These are phyloP conservation scores for Fusarium sp. DNA, from an alignment of 2,329 filamentous ascomycete genomes.

Conservation along the genomic window DNA sequence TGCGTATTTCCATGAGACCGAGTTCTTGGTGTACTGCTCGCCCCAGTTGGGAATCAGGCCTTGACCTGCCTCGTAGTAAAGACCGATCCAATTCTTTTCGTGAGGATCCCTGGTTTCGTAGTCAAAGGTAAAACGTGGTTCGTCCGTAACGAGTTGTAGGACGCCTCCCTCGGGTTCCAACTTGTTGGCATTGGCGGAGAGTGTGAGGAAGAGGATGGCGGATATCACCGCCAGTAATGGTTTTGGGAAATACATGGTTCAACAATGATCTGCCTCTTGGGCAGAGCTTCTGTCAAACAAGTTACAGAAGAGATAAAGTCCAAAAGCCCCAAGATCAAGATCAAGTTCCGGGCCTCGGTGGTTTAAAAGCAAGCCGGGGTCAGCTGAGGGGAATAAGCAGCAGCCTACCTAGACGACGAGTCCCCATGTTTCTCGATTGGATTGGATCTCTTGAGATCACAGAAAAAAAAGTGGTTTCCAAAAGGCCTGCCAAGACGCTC, in stretches of 20 bases:
- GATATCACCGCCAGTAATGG: background rate
- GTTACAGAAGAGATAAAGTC: background rate
- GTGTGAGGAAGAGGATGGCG: background rate
- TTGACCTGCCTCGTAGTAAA: conserved; percentile 47
- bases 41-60: conserved; percentile 46
- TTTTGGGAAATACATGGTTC: background rate
- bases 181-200: background rate
- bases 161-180: background rate
- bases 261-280: background rate
- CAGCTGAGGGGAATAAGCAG: background rate
- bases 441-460: background rate
- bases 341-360: background rate
- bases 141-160: background rate
- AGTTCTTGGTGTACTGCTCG: conserved; percentile 28
- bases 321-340: background rate
- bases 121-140: conserved; percentile 43
- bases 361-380: background rate
- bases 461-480: background rate
- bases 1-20: conserved; percentile 50
- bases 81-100: conserved; percentile 53
- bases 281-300: background rate
- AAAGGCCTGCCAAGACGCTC: background rate
- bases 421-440: background rate
- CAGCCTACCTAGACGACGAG: background rate
- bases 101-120: conserved; percentile 46